Conservation (phyloP, 1,284 basidiomycete genomes). For the Fomitopsis schrenkii region DNA sequence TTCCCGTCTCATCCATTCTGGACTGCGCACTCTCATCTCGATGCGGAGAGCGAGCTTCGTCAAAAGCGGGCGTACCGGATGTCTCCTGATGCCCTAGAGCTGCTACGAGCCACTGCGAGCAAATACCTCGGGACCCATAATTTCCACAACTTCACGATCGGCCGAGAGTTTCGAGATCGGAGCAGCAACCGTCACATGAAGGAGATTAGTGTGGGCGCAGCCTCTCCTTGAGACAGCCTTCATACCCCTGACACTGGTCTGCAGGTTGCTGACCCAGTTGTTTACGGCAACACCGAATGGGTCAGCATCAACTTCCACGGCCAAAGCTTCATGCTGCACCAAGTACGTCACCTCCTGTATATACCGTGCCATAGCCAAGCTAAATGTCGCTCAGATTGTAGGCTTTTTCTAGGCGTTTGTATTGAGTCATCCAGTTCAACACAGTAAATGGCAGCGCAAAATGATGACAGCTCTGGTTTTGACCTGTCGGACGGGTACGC, state of each 20-base stretch:
- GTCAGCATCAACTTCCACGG: conserved; percentile 92
- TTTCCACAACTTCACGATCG: conserved; percentile 97
- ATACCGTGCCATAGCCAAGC: neutral
- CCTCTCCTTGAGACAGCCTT: conserved; percentile 2
- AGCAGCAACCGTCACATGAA: conserved; percentile 86
- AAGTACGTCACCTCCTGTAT: conserved; percentile 43
- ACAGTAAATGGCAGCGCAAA: conserved; percentile 68
- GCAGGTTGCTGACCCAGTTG: conserved; percentile 74
- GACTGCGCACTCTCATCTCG: conserved; percentile 32
- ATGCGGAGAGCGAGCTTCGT: conserved; percentile 49
- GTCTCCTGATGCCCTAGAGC: conserved; percentile 46
- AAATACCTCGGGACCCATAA: conserved; percentile 86
- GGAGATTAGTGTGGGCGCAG: conserved; percentile 62
- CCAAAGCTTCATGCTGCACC: conserved; percentile 99
- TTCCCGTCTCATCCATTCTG: conserved; percentile 41
- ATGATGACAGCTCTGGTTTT: conserved; percentile 93
- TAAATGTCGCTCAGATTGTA: conserved; percentile 22
- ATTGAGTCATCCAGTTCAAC: neutral
- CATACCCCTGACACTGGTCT: neutral
- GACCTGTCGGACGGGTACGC: conserved; percentile 71
- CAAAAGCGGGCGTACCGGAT: conserved; percentile 72
- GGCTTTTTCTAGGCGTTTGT: conserved; percentile 7
- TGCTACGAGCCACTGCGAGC: conserved; percentile 53
- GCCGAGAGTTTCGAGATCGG: conserved; percentile 79
- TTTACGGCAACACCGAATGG: conserved; percentile 94